Conservation (phyloP, 805 yeast genomes). For the Barnettozyma californica region DNA sequence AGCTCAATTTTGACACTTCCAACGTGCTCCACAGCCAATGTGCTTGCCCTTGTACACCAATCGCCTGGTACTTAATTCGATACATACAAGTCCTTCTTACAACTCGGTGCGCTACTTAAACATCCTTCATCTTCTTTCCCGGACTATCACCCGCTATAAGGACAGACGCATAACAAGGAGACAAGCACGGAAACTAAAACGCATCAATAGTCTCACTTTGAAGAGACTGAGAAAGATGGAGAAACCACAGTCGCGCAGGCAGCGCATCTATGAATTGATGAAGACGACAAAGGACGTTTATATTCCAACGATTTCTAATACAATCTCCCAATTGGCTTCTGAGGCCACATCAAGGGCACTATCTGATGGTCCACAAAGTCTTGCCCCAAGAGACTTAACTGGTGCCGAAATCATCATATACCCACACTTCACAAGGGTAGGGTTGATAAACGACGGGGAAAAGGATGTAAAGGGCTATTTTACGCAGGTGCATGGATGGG, state of each 20-base stretch:
- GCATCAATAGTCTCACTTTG: background rate
- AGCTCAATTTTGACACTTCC: background rate
- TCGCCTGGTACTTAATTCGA: background rate
- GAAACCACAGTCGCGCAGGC: slow-evolving; percentile 31
- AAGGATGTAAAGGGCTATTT: slow-evolving; percentile 34
- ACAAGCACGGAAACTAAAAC: background rate
- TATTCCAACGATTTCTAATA: slow-evolving; percentile 45
- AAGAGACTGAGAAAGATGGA: slow-evolving; percentile 1
- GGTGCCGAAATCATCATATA: slow-evolving; percentile 59
- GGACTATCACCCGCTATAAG: background rate
- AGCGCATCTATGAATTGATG: slow-evolving; percentile 44
- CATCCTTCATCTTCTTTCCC: background rate
- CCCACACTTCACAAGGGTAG: slow-evolving; percentile 46
- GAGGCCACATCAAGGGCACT: slow-evolving; percentile 33
- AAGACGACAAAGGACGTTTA: slow-evolving; percentile 52
- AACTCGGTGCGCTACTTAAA: background rate
- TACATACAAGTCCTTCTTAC: background rate
- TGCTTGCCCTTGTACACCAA: background rate
- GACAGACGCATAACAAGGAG: background rate
- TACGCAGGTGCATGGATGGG: slow-evolving; percentile 68
- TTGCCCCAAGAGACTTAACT: slow-evolving; percentile 19
- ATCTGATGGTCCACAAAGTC: slow-evolving; percentile 6
- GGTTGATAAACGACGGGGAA: background rate
- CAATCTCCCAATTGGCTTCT: slow-evolving; percentile 43
- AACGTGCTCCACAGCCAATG: background rate